These are phyloP conservation scores for Linnemannia elongata DNA, from an alignment of 192 early-diverging fungal species.

Conservation along the genomic window DNA sequence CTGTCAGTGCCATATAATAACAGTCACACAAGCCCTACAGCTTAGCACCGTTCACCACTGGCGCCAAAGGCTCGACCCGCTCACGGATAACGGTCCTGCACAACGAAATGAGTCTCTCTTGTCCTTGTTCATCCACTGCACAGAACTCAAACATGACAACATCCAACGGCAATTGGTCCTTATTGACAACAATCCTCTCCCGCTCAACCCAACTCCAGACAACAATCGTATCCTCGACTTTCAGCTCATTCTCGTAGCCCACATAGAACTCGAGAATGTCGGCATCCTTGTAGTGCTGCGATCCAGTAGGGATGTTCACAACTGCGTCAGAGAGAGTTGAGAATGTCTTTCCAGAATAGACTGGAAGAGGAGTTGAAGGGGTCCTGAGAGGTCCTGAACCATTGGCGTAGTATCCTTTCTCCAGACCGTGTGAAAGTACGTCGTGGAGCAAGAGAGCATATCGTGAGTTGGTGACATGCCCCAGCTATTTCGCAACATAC, in stretches of 20 bases:
- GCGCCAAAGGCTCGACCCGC: neutral
- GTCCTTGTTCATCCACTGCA: neutral
- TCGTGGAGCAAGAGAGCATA: slow-evolving; percentile 25
- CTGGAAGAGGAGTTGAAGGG: neutral
- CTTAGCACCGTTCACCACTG: neutral
- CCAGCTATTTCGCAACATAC: neutral
- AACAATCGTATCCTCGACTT: slow-evolving; percentile 5
- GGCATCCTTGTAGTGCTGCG: slow-evolving; percentile 26
- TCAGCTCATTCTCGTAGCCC: slow-evolving; percentile 37
- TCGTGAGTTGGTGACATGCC: slow-evolving; percentile 42
- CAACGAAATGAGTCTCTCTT: slow-evolving; percentile 9
- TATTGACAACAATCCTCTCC: neutral
- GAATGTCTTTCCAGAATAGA: neutral
- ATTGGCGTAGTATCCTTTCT: slow-evolving; percentile 41
- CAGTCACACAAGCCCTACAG: neutral
- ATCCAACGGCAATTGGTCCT: slow-evolving; percentile 7
- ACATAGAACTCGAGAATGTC: slow-evolving; percentile 33
- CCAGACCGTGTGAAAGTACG: slow-evolving; percentile 18
- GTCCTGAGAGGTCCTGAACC: slow-evolving; percentile 22
- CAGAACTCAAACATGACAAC: slow-evolving; percentile 29
- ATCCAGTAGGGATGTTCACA: neutral
- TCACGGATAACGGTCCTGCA: slow-evolving; percentile 17
- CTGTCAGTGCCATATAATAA: neutral
- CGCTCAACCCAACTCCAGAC: slow-evolving; percentile 50
- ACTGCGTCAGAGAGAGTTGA: neutral